Conservation (phyloP, 345 rosid genomes). For the Pelargonium nanum region DNA sequence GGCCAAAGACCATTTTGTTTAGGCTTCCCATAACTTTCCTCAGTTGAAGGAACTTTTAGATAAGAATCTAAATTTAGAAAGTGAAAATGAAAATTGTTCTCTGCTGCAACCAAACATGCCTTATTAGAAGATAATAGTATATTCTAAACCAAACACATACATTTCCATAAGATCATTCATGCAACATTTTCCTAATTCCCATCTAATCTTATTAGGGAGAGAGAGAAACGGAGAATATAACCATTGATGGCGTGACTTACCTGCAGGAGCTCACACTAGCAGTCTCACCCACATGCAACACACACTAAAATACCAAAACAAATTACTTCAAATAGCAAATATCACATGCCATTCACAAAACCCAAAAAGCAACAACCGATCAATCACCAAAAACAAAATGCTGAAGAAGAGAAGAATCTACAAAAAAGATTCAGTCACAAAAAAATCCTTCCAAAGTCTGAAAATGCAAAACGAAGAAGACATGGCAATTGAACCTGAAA, state of each 20-base stretch:
- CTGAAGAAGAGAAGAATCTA: not conserved
- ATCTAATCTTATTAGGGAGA: too few relatives aligned
- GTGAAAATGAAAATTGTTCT: not conserved
- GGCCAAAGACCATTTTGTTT: too few relatives aligned
- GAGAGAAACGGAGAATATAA: not conserved
- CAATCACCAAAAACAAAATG: not conserved
- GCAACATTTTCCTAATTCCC: too few relatives aligned
- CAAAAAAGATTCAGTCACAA: too few relatives aligned
- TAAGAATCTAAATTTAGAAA: too few relatives aligned
- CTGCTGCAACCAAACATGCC: not conserved
- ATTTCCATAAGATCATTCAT: too few relatives aligned
- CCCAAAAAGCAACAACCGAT: not conserved
- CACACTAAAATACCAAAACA: not conserved
- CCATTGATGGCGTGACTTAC: not conserved
- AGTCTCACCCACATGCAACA: not conserved
- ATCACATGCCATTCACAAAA: slow-evolving; percentile 4
- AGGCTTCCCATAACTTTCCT: not conserved
- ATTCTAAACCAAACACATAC: too few relatives aligned
- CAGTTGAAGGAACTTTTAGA: not conserved
- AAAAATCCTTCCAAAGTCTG: not conserved
- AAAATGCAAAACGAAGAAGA: too few relatives aligned
- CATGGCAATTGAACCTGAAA: not conserved
- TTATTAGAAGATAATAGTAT: too few relatives aligned
- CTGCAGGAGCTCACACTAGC: too few relatives aligned
- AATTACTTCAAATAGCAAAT: slow-evolving; percentile 1